phyloP scores from a whole-genome alignment of 345 rosid genomes.

The Gossypioides kirkii region DNA sequence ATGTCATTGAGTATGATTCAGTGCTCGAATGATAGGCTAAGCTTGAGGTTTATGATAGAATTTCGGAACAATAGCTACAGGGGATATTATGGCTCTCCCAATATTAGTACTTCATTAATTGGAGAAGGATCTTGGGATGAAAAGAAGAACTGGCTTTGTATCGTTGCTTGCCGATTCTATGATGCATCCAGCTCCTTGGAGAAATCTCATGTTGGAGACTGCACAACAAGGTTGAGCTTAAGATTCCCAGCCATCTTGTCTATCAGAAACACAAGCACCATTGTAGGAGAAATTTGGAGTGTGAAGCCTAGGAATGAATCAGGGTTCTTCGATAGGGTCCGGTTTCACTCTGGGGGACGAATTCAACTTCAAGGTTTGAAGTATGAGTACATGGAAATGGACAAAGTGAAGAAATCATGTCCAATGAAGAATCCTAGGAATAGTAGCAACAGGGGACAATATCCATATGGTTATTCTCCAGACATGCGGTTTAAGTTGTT shows the following conservation, averaged over 20 bases:
- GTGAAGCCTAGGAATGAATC: slow-evolving; percentile 19
- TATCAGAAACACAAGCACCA: slow-evolving; percentile 19
- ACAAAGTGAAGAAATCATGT: slow-evolving; percentile 27
- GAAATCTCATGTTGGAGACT: slow-evolving; percentile 34
- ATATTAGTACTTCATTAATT: slow-evolving; percentile 21
- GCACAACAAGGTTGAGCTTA: slow-evolving; percentile 35
- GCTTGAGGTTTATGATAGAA: slow-evolving; percentile 20
- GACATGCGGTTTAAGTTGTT: slow-evolving; percentile 29
- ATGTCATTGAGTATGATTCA: slow-evolving; percentile 26
- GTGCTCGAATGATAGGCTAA: slow-evolving; percentile 23
- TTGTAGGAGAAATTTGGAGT: slow-evolving; percentile 37
- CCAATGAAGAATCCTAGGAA: background rate
- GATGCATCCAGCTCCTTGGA: slow-evolving; percentile 21
- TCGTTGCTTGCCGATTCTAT: slow-evolving; percentile 30
- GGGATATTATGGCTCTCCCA: slow-evolving; percentile 2
- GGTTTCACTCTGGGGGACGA: background rate
- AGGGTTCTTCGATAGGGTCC: slow-evolving; percentile 28
- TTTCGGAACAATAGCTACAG: background rate
- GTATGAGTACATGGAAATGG: slow-evolving; percentile 33
- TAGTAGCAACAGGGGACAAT: slow-evolving; percentile 16
- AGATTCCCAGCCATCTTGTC: slow-evolving; percentile 34
- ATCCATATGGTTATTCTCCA: slow-evolving; percentile 23
- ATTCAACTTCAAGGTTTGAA: slow-evolving; percentile 23
- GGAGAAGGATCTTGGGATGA: slow-evolving; percentile 55
- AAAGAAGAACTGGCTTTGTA: slow-evolving; percentile 25